A percentile compares a stretch with the other conserved stretches of the same genome.
phyloP scores from a whole-genome alignment of 495 filamentous ascomycete genomes.

The Aspergillus steynii region DNA sequence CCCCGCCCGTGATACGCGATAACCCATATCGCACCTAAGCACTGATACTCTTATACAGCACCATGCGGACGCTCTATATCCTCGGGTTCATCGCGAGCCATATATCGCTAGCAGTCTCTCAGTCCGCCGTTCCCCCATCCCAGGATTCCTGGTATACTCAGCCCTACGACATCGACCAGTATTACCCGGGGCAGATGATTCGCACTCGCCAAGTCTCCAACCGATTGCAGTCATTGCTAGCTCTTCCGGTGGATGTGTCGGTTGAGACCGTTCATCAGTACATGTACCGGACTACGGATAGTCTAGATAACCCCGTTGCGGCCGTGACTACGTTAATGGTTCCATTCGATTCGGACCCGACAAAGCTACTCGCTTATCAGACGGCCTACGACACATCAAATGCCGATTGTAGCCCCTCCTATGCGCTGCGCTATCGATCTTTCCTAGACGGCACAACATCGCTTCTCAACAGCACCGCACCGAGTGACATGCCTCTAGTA shows the following conservation, averaged over 20 bases:
- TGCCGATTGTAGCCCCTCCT: slow-evolving; percentile 24
- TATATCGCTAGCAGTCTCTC: neutral
- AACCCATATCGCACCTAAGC: too few species aligned
- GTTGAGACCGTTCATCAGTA: slow-evolving; percentile 18
- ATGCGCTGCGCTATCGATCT: slow-evolving; percentile 11
- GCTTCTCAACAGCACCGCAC: slow-evolving; percentile 6
- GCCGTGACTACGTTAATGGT: slow-evolving; percentile 24
- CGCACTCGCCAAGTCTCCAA: slow-evolving; percentile 17
- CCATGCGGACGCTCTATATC: too few species aligned
- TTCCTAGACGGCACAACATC: neutral
- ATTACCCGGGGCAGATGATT: slow-evolving; percentile 17
- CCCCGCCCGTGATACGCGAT: too few species aligned
- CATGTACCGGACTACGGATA: slow-evolving; percentile 26
- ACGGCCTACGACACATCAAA: slow-evolving; percentile 18
- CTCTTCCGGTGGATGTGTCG: slow-evolving; percentile 13
- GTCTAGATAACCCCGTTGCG: slow-evolving; percentile 18
- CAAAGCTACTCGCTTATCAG: slow-evolving; percentile 22
- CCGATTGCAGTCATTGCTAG: slow-evolving; percentile 8
- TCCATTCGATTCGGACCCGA: slow-evolving; percentile 20
- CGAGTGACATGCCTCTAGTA: slow-evolving; percentile 14
- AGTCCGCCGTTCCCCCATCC: slow-evolving; percentile 7
- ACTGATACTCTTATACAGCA: too few species aligned
- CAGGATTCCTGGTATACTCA: slow-evolving; percentile 20
- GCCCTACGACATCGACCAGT: slow-evolving; percentile 14
- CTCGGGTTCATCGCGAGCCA: neutral